These are phyloP conservation scores for Colletotrichum zoysiae DNA, from an alignment of 2,329 filamentous ascomycete species.

Conservation along the genomic window DNA sequence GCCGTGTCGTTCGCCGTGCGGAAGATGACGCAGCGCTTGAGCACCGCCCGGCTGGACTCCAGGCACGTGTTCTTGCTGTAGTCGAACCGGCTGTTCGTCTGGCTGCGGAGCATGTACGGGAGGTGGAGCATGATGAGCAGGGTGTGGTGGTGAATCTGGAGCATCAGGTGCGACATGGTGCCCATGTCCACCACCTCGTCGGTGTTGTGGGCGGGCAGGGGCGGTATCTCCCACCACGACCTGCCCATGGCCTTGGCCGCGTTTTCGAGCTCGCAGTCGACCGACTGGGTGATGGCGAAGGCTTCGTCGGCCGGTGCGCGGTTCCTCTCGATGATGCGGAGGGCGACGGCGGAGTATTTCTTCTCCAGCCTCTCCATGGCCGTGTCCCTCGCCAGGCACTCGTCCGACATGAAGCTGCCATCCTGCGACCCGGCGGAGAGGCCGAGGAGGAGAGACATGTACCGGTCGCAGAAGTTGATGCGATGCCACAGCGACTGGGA, in stretches of 20 bases:
- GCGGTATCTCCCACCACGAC: constrained; percentile 62
- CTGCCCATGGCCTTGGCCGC: constrained; percentile 56
- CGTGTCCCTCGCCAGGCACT: constrained; percentile 48
- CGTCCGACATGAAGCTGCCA: constrained; percentile 52
- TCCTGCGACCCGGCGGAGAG: constrained; percentile 60
- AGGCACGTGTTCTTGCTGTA: constrained; percentile 64
- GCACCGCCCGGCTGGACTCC: constrained; percentile 63
- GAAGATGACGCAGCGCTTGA: constrained; percentile 63
- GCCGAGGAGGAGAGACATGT: constrained; percentile 64
- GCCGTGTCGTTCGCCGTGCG: constrained; percentile 54
- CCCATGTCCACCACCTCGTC: constrained; percentile 36
- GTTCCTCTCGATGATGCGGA: constrained; percentile 63
- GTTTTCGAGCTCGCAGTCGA: constrained; percentile 62
- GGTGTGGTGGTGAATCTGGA: constrained; percentile 65
- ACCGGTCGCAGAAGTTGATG: constrained; percentile 63
- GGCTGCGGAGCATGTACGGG: constrained; percentile 64
- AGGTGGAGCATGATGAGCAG: constrained; percentile 66
- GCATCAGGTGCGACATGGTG: constrained; percentile 52
- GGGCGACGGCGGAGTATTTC: constrained; percentile 57
- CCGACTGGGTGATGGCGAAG: constrained; percentile 56
- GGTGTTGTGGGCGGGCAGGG: constrained; percentile 43
- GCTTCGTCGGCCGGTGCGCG: constrained; percentile 50
- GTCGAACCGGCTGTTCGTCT: constrained; percentile 55
- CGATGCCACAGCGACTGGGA: constrained; percentile 59
- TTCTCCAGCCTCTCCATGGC: constrained; percentile 60